Evolutionary conservation across 2,329 filamentous ascomycete species (phyloP), one percentile per base, ranked within the genome.

Genomic region (Exophiala aquamarina): DNA sequence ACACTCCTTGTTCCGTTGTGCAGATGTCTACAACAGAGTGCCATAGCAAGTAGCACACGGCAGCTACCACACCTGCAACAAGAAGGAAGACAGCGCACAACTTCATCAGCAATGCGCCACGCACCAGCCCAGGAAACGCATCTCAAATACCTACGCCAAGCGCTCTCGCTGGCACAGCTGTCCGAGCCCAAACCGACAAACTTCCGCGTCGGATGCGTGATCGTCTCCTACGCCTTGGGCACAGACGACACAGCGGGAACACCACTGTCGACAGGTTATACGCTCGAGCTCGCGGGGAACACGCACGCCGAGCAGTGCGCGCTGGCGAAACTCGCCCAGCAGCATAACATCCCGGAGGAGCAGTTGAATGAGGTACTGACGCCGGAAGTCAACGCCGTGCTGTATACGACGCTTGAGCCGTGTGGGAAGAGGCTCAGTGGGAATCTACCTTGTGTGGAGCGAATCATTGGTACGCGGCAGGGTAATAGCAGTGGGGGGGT

Each of bases 301-400:
- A 97, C 93, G 0, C 93, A 98, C 63, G 93, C 93, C 3, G 93
- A 98, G 65, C 90, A 98, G 70, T 92, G 86, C 67, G 95, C 89
- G 63, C 78, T 98, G 47, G 69, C 84, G 39, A 97, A 98, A 56
- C 70, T 67, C 38, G 69, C 68, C 2, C 17, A 61, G 70, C 38
- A 59, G 71, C 53, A 64, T 29, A 9, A 41, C 17, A 79, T 45
- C 62, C 63, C 2, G 70, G 76, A 67, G 54, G 56, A 54, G 15
- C 63, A 69, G 0, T 74, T 89, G 3, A 68, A 67, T 11, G 61
- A 71, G 14, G 67, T 74, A 11, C 60, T 86, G 6, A 62, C 66
- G 19, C 50, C 61, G 0, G 61, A 57, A 31, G 75, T 79, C 0
- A 67, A 75, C 26, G 69, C 79, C 1, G 76, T 81, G 3, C 77